phyloP scores from a whole-genome alignment of 2,329 filamentous ascomycete species.

The Microsporum canis region DNA sequence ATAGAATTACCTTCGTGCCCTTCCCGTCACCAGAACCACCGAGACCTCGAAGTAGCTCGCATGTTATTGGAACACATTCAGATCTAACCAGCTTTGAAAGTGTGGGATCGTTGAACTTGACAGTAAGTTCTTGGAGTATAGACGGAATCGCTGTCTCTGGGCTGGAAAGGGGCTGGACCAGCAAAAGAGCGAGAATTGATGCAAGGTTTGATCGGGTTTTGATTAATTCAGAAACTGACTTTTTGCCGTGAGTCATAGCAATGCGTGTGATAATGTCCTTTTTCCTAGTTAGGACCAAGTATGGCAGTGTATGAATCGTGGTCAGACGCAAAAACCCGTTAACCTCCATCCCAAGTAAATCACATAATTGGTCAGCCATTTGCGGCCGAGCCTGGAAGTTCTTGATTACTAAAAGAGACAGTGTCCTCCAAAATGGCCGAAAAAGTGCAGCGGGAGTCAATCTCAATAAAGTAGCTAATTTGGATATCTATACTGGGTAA shows the following conservation, averaged over 20 bases:
- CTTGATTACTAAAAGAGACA: slow-evolving; percentile 72
- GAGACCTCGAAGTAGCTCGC: slow-evolving; percentile 70
- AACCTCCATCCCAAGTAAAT: slow-evolving; percentile 65
- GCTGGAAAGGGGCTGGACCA: slow-evolving; percentile 52
- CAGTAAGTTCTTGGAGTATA: slow-evolving; percentile 55
- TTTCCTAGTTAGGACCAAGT: slow-evolving; percentile 68
- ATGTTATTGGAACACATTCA: slow-evolving; percentile 63
- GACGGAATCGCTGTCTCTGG: slow-evolving; percentile 57
- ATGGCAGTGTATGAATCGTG: slow-evolving; percentile 63
- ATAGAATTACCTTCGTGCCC: slow-evolving; percentile 44
- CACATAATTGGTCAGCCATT: slow-evolving; percentile 66
- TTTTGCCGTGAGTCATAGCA: slow-evolving; percentile 52
- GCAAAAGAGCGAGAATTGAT: slow-evolving; percentile 46
- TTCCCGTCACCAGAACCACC: slow-evolving; percentile 52
- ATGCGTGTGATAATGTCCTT: slow-evolving; percentile 70
- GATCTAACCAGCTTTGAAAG: slow-evolving; percentile 59
- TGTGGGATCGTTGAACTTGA: slow-evolving; percentile 55
- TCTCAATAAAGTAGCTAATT: slow-evolving; percentile 53
- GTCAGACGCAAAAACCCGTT: slow-evolving; percentile 62
- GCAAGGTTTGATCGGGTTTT: slow-evolving; percentile 48
- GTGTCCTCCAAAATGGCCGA: slow-evolving; percentile 75
- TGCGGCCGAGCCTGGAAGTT: slow-evolving; percentile 73
- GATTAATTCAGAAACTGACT: slow-evolving; percentile 49
- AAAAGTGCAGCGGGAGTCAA: slow-evolving; percentile 59
- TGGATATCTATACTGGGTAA: slow-evolving; percentile 44